These are phyloP conservation scores for Neurospora sp. DNA, from an alignment of 495 filamentous ascomycete genomes.

Conservation along the genomic window DNA sequence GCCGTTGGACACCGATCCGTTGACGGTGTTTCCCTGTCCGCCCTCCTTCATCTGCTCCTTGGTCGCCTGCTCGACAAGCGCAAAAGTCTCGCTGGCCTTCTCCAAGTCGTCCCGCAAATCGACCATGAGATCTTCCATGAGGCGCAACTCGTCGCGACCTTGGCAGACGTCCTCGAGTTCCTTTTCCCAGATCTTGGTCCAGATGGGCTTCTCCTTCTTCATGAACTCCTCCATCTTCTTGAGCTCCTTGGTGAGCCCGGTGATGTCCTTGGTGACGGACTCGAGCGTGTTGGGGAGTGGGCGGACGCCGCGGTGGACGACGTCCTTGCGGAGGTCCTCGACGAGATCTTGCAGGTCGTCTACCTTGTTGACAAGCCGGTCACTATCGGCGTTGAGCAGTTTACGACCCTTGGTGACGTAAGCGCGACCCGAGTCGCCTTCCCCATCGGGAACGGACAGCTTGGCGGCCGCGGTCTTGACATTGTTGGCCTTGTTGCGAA, in stretches of 20 bases:
- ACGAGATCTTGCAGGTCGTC: constrained; percentile 94
- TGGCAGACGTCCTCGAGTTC: constrained; percentile 90
- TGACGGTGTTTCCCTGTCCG: constrained; percentile 31
- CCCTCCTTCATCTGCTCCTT: constrained; percentile 82
- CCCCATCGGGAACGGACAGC: constrained; percentile 49
- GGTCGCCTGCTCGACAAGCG: constrained; percentile 89
- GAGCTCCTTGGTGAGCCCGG: constrained; percentile 67
- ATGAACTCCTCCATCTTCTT: constrained; percentile 94
- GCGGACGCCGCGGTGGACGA: constrained; percentile 84
- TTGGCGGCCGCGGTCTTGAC: constrained; percentile 69
- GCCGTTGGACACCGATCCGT: constrained; percentile 21
- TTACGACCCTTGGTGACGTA: constrained; percentile 85
- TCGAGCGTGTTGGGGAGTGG: constrained; percentile 89
- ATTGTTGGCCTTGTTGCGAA: constrained; percentile 66
- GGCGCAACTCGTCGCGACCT: constrained; percentile 82
- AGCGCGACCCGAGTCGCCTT: constrained; percentile 62
- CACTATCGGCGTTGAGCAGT: constrained; percentile 68
- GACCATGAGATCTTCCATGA: constrained; percentile 86
- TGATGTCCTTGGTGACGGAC: constrained; percentile 75
- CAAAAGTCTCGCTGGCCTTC: constrained; percentile 85
- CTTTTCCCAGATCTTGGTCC: constrained; percentile 98
- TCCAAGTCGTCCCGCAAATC: constrained; percentile 93
- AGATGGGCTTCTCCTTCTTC: constrained; percentile 82
- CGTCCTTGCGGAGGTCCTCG: constrained; percentile 95
- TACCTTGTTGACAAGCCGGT: constrained; percentile 78